Conservation (phyloP, 139 green algal genomes). For the Desmodesmus armatus region DNA sequence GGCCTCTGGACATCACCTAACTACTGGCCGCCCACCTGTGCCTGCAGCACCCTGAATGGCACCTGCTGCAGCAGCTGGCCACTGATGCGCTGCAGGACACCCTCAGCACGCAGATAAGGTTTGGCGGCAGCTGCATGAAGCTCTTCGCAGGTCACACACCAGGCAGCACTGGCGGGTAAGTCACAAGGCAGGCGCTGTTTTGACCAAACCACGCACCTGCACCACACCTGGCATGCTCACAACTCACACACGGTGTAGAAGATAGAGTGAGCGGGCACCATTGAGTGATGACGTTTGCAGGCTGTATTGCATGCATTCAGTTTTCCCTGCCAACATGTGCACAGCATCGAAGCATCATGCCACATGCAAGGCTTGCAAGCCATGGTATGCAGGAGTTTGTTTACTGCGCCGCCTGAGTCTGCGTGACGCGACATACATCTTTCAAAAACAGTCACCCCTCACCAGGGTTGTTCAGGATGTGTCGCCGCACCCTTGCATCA, state of each 20-base stretch:
- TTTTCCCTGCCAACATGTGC: not conserved
- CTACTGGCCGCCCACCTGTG: conserved; percentile 3
- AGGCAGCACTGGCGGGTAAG: not conserved
- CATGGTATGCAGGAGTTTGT: not conserved
- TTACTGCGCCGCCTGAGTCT: not conserved
- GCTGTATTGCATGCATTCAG: not conserved
- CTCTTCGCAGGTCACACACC: not conserved
- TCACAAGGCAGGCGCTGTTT: no score
- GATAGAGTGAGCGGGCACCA: not conserved
- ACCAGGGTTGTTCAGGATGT: conserved; percentile 13
- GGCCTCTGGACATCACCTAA: no score
- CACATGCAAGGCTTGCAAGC: not conserved
- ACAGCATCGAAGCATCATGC: not conserved
- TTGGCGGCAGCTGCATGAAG: conserved; percentile 3
- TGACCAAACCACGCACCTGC: no score
- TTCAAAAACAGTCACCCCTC: not conserved
- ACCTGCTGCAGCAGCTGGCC: conserved; percentile 24
- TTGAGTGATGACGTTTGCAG: not conserved
- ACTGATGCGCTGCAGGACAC: not conserved
- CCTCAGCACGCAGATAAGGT: not conserved
- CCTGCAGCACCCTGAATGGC: conserved; percentile 30
- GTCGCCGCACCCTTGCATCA: not conserved
- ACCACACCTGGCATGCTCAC: not conserved
- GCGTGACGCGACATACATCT: not conserved
- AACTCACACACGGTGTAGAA: not conserved